Percentiles rank a stretch among this genome's conserved stretches.
These are phyloP conservation scores for Cardamine resedifolia DNA, from an alignment of 345 rosid species.

Conservation along the genomic window DNA sequence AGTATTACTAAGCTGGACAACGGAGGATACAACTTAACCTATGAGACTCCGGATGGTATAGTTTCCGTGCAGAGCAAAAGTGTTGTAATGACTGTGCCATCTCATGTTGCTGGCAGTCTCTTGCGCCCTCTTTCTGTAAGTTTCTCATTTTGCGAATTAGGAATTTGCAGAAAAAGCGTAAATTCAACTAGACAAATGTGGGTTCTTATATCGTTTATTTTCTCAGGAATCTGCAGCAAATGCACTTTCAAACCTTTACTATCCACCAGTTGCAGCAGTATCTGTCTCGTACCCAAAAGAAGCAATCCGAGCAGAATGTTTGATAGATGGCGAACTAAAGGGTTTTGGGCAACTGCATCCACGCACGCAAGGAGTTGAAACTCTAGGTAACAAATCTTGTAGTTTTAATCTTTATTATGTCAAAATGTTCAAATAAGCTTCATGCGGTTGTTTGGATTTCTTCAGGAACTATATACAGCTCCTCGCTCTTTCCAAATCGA, in stretches of 20 bases:
- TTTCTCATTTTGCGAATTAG: slow-evolving; percentile 23
- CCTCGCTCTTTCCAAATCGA: slow-evolving; percentile 91
- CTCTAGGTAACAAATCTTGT: slow-evolving; percentile 56
- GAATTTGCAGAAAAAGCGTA: background rate
- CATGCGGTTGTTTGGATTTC: background rate
- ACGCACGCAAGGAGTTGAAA: slow-evolving; percentile 96
- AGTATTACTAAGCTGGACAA: slow-evolving; percentile 59
- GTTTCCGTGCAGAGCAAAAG: slow-evolving; percentile 68
- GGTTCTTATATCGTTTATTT: background rate
- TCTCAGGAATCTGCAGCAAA: slow-evolving; percentile 74
- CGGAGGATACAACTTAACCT: slow-evolving; percentile 62
- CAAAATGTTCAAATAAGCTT: background rate
- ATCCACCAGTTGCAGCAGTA: slow-evolving; percentile 97
- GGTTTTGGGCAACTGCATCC: slow-evolving; percentile 99
- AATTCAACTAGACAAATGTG: background rate
- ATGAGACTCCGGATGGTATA: slow-evolving; percentile 87
- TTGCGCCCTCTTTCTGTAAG: slow-evolving; percentile 80
- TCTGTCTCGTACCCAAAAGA: slow-evolving; percentile 86
- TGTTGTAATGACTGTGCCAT: slow-evolving; percentile 83
- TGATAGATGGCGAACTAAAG: slow-evolving; percentile 85
- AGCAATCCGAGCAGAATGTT: slow-evolving; percentile 71
- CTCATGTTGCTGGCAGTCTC: slow-evolving; percentile 72
- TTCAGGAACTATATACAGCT: slow-evolving; percentile 90
- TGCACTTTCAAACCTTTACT: slow-evolving; percentile 75
- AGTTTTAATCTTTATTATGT: background rate